Conservation (phyloP, 768 basidiomycete genomes). For the Serendipita sp. region DNA sequence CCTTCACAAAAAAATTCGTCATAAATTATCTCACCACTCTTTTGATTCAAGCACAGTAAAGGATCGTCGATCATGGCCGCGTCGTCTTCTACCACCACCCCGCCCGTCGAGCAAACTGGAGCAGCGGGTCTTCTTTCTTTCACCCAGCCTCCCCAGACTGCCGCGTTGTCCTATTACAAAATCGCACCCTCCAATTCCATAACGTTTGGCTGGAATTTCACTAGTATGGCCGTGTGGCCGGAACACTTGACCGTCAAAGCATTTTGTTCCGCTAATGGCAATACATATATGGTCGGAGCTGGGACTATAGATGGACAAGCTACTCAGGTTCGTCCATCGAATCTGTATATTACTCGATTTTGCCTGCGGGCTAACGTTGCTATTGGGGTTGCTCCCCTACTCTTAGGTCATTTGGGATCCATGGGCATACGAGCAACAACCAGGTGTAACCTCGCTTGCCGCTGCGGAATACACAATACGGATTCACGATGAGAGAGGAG, state of each 20-base stretch:
- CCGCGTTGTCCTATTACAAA: conserved; percentile 72
- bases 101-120: conserved; percentile 13
- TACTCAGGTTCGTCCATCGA: conserved; percentile 21
- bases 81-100: neutral
- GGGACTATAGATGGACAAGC: conserved; percentile 56
- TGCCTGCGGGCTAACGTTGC: neutral
- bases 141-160: conserved; percentile 65
- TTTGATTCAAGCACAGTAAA: too few species aligned
- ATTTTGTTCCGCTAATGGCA: conserved; percentile 60
- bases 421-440: conserved; percentile 49
- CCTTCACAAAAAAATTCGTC: too few species aligned
- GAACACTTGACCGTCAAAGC: conserved; percentile 66
- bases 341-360: neutral
- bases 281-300: conserved; percentile 78
- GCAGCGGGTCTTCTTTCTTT: conserved; percentile 40
- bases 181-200: conserved; percentile 56
- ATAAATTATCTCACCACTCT: too few species aligned
- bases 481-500: conserved; percentile 71
- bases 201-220: conserved; percentile 88
- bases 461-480: conserved; percentile 61
- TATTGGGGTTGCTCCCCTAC: neutral
- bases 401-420: conserved; percentile 58
- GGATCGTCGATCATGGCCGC: neutral
- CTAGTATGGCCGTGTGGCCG: conserved; percentile 52
- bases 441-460: conserved; percentile 50